Base-by-base conservation (phyloP, 345 rosid species). In the Corymbia maculata region DNA sequence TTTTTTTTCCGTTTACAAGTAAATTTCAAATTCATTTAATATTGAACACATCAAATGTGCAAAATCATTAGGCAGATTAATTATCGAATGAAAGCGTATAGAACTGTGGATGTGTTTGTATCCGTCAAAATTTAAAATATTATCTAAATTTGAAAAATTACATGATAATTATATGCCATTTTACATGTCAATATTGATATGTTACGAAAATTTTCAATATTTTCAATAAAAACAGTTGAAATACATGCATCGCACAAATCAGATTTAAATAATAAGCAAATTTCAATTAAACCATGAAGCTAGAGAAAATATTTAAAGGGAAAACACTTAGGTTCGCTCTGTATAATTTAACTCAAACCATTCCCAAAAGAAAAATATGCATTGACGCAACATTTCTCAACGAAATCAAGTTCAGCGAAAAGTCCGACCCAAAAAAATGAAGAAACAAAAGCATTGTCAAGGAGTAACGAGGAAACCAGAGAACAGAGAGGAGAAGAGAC, bases 241-340 rank as follows among this genome's bases (percentile, higher is more conserved):
- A 85, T 4, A 44, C 32, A n/a, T 17, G 32, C 52, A 5, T 13
- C 16, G 16, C 52, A 51, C 52, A 13, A 14, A 3, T 21, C 26
- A 57, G 64, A 57, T 22, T 4, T 57, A 22, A 22, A 57, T 22
- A 22, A 57, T 22, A 22, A 57, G 28, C 13, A n/a, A 64, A 66
- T 15, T 64, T 64, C 36, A 13, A 57, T 66, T 30, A 32, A 13
- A 66, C 13, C 36, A 30, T n/a, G 36, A 42, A n/a, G 79, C 36
- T 13, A 15, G 42, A 55, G 61, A 87, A 21, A 51, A 53, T 5
- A 11, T 4, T 80, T 17, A 49, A 47, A 21, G 15, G 44, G 30
- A 32, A 32, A 61, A 30, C 5, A 22, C 13, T 15, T 6, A 9
- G 0, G 4, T 32, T 97, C 95, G 97, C 97, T 89, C 93, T 95